phyloP scores from a whole-genome alignment of 2,329 filamentous ascomycete species.

The Hymenoscyphus occultus region DNA sequence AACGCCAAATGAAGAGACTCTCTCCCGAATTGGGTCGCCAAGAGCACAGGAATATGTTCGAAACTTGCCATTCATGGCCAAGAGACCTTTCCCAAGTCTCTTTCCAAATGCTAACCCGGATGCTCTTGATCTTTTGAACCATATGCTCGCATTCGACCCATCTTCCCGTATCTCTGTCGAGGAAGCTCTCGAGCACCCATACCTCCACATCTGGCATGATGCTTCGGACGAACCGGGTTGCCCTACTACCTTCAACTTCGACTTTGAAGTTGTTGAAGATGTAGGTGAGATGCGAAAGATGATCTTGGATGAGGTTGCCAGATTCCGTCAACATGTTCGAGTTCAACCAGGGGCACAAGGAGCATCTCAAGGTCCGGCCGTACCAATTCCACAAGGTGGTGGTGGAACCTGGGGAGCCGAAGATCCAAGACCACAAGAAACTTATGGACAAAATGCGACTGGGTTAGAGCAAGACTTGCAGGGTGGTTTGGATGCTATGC shows the following conservation, averaged over 20 bases:
- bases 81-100: conserved; percentile 81
- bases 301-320: conserved; percentile 91
- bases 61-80: conserved; percentile 92
- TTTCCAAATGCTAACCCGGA: conserved; percentile 96
- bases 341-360: conserved; percentile 36
- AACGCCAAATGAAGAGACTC: conserved; percentile 91
- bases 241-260: conserved; percentile 94
- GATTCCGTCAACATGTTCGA: conserved; percentile 64
- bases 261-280: conserved; percentile 96
- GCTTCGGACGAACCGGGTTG: conserved; percentile 92
- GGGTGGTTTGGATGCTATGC: conserved; percentile 37
- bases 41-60: conserved; percentile 97
- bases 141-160: conserved; percentile 96
- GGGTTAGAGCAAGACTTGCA: conserved; percentile 39
- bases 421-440: conserved; percentile 38
- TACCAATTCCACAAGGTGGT: conserved; percentile 35
- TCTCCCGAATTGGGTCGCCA: conserved; percentile 89
- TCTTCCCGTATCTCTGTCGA: conserved; percentile 91
- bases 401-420: conserved; percentile 35
- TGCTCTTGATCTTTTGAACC: conserved; percentile 89
- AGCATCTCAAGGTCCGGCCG: conserved; percentile 28
- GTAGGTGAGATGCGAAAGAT: conserved; percentile 93
- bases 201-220: conserved; percentile 95
- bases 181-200: conserved; percentile 91
- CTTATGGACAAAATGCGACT: conserved; percentile 31